These are phyloP conservation scores for Penicillium simplicissimum DNA, from an alignment of 495 filamentous ascomycete species.

Conservation along the genomic window DNA sequence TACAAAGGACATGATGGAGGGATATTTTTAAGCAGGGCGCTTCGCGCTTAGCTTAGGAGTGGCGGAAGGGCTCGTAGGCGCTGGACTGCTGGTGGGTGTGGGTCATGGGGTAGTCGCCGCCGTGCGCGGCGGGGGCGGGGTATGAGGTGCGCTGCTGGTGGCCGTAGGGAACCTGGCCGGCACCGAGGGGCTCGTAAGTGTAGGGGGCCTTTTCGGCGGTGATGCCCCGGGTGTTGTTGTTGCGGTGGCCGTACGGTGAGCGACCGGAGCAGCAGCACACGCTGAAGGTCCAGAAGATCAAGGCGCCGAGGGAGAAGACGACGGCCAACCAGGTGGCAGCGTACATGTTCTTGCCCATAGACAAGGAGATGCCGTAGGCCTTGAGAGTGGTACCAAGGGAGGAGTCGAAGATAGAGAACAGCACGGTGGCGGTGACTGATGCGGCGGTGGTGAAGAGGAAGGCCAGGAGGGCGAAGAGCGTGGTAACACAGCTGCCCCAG, in stretches of 20 bases:
- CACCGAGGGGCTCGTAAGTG: slow-evolving; percentile 51
- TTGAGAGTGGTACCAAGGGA: slow-evolving; percentile 62
- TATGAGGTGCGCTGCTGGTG: slow-evolving; percentile 34
- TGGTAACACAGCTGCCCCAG: slow-evolving; percentile 74
- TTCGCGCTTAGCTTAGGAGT: slow-evolving; percentile 36
- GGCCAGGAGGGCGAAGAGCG: slow-evolving; percentile 64
- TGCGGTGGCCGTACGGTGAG: slow-evolving; percentile 47
- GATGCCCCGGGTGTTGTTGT: slow-evolving; percentile 28
- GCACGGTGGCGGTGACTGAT: slow-evolving; percentile 56
- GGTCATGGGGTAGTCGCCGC: slow-evolving; percentile 29
- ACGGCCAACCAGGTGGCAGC: slow-evolving; percentile 75
- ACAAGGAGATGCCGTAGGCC: slow-evolving; percentile 64
- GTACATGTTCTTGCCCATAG: slow-evolving; percentile 67
- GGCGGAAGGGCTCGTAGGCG: slow-evolving; percentile 50
- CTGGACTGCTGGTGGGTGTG: slow-evolving; percentile 27
- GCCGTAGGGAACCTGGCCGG: slow-evolving; percentile 24
- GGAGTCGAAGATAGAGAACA: slow-evolving; percentile 60
- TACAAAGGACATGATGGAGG: slow-evolving; percentile 5
- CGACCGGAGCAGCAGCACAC: slow-evolving; percentile 85
- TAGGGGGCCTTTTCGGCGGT: slow-evolving; percentile 53
- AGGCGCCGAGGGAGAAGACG: slow-evolving; percentile 68
- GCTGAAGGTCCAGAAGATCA: slow-evolving; percentile 87
- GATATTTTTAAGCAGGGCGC: slow-evolving; percentile 1
- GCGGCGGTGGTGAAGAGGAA: slow-evolving; percentile 59
- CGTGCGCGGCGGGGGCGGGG: slow-evolving; percentile 23